A percentile compares a stretch with the other conserved stretches of the same genome.
phyloP scores from a whole-genome alignment of 2,329 filamentous ascomycete genomes.

The Fulvia fulva region DNA sequence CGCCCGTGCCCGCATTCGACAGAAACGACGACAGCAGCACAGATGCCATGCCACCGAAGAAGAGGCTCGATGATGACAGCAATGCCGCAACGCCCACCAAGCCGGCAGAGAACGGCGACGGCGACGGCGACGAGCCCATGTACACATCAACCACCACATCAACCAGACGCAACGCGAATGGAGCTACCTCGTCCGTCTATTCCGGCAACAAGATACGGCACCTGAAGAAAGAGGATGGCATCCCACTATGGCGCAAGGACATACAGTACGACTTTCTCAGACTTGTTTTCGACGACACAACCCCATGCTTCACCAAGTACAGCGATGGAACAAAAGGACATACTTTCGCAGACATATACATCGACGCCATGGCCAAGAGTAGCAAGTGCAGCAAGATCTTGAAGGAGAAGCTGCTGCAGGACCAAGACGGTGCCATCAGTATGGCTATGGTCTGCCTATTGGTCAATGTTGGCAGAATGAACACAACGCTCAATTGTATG shows the following conservation, averaged over 20 bases:
- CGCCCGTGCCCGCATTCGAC: conserved; percentile 8
- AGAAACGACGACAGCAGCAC: background rate
- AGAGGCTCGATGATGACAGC: conserved; percentile 19
- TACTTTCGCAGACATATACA: conserved; percentile 90
- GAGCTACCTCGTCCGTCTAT: conserved; percentile 63
- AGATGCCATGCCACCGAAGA: conserved; percentile 20
- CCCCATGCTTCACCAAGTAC: conserved; percentile 81
- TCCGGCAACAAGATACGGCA: conserved; percentile 75
- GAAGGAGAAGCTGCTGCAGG: conserved; percentile 90
- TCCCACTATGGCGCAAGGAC: conserved; percentile 80
- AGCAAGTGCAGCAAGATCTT: conserved; percentile 99
- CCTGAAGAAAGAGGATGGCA: conserved; percentile 83
- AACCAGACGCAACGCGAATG: conserved; percentile 60
- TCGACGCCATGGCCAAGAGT: conserved; percentile 96
- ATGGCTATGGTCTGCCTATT: conserved; percentile 99
- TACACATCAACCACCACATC: conserved; percentile 50
- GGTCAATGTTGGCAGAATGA: conserved; percentile 97
- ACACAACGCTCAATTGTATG: conserved; percentile 94
- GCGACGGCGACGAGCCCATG: conserved; percentile 27
- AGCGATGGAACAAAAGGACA: conserved; percentile 73
- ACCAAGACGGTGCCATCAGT: conserved; percentile 85
- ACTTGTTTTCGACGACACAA: conserved; percentile 72
- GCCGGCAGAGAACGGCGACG: background rate
- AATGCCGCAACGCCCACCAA: conserved; percentile 11
- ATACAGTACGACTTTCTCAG: conserved; percentile 85